phyloP scores from a whole-genome alignment of 495 filamentous ascomycete species.

The Talaromyces borbonicus region DNA sequence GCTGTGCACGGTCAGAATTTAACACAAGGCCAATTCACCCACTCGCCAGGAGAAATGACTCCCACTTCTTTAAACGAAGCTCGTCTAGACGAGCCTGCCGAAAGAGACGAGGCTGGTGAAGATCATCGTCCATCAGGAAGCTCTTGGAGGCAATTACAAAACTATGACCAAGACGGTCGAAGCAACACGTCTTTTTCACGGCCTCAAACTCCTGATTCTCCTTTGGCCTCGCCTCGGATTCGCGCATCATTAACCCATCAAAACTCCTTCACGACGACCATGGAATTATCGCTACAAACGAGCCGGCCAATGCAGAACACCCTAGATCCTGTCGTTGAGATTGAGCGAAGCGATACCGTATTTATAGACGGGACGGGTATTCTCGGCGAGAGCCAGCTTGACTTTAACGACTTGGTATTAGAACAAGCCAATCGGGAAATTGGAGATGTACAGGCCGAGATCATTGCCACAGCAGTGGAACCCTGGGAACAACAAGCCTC shows the following conservation, averaged over 20 bases:
- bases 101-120: slow-evolving; percentile 6
- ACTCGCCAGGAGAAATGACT: slow-evolving; percentile 31
- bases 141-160: slow-evolving; percentile 3
- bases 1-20: slow-evolving; percentile 21
- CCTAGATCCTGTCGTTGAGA: slow-evolving; percentile 11
- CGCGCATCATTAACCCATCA: slow-evolving; percentile 37
- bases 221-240: slow-evolving; percentile 35
- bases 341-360: slow-evolving; percentile 2
- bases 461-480: not conserved
- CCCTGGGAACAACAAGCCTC: not conserved
- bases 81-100: slow-evolving; percentile 19
- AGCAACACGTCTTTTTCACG: slow-evolving; percentile 36
- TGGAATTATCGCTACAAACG: slow-evolving; percentile 34
- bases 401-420: not conserved
- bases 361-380: not conserved
- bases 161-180: slow-evolving; percentile 22
- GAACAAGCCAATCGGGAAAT: not conserved
- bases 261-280: slow-evolving; percentile 38
- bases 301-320: slow-evolving; percentile 19
- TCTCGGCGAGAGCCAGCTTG: not conserved
- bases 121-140: not conserved
- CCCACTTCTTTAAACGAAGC: slow-evolving; percentile 23
- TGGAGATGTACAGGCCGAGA: not conserved
- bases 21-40: slow-evolving; percentile 27
- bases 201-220: slow-evolving; percentile 33